Conservation (phyloP, 2,329 filamentous ascomycete genomes). For the Ophiostoma tasmaniense region DNA sequence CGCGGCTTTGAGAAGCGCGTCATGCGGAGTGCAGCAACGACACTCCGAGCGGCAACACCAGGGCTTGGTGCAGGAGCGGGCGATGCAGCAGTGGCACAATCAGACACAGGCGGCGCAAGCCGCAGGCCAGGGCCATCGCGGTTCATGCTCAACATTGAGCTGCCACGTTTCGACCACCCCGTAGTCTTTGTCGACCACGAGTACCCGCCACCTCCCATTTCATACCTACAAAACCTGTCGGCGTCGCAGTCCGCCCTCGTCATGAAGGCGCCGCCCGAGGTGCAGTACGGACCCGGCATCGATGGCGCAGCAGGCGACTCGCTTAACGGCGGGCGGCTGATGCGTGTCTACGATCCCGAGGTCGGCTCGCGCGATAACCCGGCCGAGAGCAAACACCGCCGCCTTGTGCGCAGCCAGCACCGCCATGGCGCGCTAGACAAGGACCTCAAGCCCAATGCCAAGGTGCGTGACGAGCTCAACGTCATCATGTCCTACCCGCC, state of each 20-base stretch:
- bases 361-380: slow-evolving; percentile 84
- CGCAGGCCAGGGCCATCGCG: slow-evolving; percentile 41
- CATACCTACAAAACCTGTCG: slow-evolving; percentile 58
- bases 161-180: slow-evolving; percentile 91
- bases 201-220: slow-evolving; percentile 77
- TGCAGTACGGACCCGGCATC: slow-evolving; percentile 85
- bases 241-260: slow-evolving; percentile 59
- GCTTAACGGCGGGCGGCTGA: slow-evolving; percentile 51
- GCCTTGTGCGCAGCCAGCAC: slow-evolving; percentile 80
- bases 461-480: slow-evolving; percentile 89
- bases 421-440: slow-evolving; percentile 91
- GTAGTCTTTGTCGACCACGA: slow-evolving; percentile 92
- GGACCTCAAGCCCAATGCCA: slow-evolving; percentile 91
- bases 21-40: slow-evolving; percentile 47
- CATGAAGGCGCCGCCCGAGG: slow-evolving; percentile 73
- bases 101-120: slow-evolving; percentile 27
- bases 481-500: slow-evolving; percentile 86
- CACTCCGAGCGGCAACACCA: slow-evolving; percentile 49
- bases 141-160: slow-evolving; percentile 81
- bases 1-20: slow-evolving; percentile 76
- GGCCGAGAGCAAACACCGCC: slow-evolving; percentile 87
- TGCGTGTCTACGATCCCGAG: slow-evolving; percentile 89
- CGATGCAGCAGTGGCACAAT: slow-evolving; percentile 23
- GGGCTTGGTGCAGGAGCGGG: slow-evolving; percentile 25
- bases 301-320: slow-evolving; percentile 33